A percentile compares a stretch with the other conserved stretches of the same genome.
Conservation (phyloP, 139 green algal genomes). For the Chlamydomonas incerta region DNA sequence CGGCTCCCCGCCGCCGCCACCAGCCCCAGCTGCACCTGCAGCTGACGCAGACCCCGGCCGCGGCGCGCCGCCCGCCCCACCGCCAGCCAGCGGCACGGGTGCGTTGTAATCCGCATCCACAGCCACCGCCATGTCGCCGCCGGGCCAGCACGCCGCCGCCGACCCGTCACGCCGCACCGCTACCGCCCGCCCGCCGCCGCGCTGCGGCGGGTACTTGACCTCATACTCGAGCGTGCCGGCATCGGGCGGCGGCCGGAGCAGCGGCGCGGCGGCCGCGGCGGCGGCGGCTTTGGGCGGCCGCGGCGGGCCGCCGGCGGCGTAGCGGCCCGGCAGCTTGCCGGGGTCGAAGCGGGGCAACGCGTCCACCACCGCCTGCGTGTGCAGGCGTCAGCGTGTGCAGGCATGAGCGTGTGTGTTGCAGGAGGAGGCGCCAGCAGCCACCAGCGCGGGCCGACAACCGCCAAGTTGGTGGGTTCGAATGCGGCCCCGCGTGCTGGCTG, state of each 20-base stretch:
- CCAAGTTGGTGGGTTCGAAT: too few species aligned
- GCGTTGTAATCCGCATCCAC: conserved; percentile 47
- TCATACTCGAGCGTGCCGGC: background rate
- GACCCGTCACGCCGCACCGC: conserved; percentile 47
- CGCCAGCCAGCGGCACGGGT: background rate
- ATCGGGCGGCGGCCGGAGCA: conserved; percentile 14
- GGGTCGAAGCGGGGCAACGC: conserved; percentile 32
- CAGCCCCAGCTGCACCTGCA: background rate
- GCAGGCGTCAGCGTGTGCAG: background rate
- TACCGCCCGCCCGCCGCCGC: conserved; percentile 31
- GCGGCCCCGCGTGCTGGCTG: too few species aligned
- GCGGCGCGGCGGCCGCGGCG: background rate
- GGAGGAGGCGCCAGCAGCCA: too few species aligned
- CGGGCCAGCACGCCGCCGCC: conserved; percentile 43
- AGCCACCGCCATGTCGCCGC: conserved; percentile 47
- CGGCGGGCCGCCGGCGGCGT: background rate
- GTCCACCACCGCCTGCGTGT: conserved; percentile 35
- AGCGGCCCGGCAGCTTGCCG: conserved; percentile 25
- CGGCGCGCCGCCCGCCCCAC: background rate
- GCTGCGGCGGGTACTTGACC: background rate
- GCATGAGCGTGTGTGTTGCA: background rate
- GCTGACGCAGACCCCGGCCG: background rate
- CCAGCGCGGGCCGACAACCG: too few species aligned
- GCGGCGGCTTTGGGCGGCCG: background rate
- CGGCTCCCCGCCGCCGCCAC: background rate